phyloP scores from a whole-genome alignment of 2,329 filamentous ascomycete genomes.

The Fusarium annulatum region DNA sequence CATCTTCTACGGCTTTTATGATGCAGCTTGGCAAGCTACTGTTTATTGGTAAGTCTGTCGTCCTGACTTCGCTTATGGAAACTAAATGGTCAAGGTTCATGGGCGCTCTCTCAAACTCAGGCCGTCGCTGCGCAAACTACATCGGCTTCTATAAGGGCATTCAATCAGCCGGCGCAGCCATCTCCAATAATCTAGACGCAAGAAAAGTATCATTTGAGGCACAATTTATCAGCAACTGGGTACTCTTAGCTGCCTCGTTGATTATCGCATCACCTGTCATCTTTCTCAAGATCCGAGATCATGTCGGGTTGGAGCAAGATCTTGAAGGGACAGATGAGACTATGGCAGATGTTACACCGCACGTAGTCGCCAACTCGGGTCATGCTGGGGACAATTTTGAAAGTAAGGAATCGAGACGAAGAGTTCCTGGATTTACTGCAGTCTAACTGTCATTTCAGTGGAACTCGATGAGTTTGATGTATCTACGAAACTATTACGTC shows the following conservation, averaged over 20 bases:
- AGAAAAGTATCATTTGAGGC: slow-evolving; percentile 67
- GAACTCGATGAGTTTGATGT: not conserved
- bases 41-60: slow-evolving; percentile 83
- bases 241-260: slow-evolving; percentile 75
- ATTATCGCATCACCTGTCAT: slow-evolving; percentile 83
- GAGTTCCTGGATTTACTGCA: not conserved
- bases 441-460: slow-evolving; percentile 11
- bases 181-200: slow-evolving; percentile 51
- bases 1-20: slow-evolving; percentile 90
- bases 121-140: slow-evolving; percentile 90
- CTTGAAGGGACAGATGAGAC: slow-evolving; percentile 88
- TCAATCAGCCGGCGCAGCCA: slow-evolving; percentile 78
- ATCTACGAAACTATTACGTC: not conserved
- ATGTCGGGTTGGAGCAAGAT: slow-evolving; percentile 80
- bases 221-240: slow-evolving; percentile 80
- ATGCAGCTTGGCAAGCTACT: slow-evolving; percentile 89
- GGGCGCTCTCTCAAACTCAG: slow-evolving; percentile 91
- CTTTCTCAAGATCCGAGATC: slow-evolving; percentile 81
- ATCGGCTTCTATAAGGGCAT: slow-evolving; percentile 90
- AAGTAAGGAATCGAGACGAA: not conserved
- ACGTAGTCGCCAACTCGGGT: not conserved
- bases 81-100: slow-evolving; percentile 73
- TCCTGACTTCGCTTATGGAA: too few relatives aligned
- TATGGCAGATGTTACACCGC: slow-evolving; percentile 68
- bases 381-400: not conserved